These are phyloP conservation scores for Protomyces inundatus DNA, from an alignment of 1,139 yeast species.

Conservation along the genomic window DNA sequence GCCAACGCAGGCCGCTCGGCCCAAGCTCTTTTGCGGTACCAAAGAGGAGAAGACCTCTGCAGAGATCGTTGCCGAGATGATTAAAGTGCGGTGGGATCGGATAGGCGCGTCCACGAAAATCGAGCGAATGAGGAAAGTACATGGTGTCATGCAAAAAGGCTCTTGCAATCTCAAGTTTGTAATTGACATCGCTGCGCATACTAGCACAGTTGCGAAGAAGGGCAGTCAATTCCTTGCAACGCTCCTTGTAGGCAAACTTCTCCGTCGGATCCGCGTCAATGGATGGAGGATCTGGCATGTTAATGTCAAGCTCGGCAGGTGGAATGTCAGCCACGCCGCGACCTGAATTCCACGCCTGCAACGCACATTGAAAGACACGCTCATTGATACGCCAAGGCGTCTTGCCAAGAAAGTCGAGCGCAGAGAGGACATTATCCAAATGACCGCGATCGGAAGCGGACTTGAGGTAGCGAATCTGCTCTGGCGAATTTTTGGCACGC, in stretches of 20 bases:
- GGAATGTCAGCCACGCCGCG: conserved; percentile 78
- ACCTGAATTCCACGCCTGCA: conserved; percentile 83
- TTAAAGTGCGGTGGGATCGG: conserved; percentile 77
- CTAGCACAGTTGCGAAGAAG: conserved; percentile 68
- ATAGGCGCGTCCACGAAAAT: conserved; percentile 93
- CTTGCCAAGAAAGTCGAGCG: conserved; percentile 78
- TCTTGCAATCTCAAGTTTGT: conserved; percentile 89
- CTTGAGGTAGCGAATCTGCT: conserved; percentile 77
- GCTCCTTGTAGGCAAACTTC: conserved; percentile 61
- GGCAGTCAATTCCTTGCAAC: conserved; percentile 53
- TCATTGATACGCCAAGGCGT: conserved; percentile 93
- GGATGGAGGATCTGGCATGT: conserved; percentile 62
- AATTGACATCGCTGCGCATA: conserved; percentile 87
- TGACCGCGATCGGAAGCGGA: conserved; percentile 73
- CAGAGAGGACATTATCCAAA: conserved; percentile 63
- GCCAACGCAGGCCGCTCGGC: conserved; percentile 70
- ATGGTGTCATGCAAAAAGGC: conserved; percentile 75
- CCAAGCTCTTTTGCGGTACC: conserved; percentile 88
- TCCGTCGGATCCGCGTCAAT: conserved; percentile 60
- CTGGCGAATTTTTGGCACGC: conserved; percentile 80
- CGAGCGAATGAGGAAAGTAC: conserved; percentile 89
- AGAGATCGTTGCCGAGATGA: conserved; percentile 87
- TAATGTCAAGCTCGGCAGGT: conserved; percentile 45
- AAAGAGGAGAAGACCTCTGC: conserved; percentile 75
- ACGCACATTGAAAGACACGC: conserved; percentile 60